These are phyloP conservation scores for Coniella vitis DNA, from an alignment of 2,329 filamentous ascomycete genomes.

Conservation along the genomic window DNA sequence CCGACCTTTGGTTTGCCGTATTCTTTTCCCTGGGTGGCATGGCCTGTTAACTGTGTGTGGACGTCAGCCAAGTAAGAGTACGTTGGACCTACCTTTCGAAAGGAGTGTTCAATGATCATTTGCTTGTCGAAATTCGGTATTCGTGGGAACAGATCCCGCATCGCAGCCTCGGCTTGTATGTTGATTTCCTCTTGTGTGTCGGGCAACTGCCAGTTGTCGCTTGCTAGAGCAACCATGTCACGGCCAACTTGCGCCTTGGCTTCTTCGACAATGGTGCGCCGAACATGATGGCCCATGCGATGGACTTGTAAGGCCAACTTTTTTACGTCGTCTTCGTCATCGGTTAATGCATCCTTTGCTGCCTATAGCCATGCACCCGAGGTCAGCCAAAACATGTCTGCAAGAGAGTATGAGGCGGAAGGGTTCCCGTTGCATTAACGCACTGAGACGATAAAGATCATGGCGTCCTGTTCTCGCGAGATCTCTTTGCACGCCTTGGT, in stretches of 20 bases:
- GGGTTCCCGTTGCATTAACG: constrained; percentile 21
- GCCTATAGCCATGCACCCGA: constrained; percentile 22
- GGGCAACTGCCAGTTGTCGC: constrained; percentile 37
- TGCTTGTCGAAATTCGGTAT: constrained; percentile 59
- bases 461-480: constrained; percentile 53
- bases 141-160: constrained; percentile 57
- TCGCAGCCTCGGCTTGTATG: constrained; percentile 52
- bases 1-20: constrained; percentile 52
- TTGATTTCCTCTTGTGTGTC: constrained; percentile 54
- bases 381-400: constrained; percentile 16
- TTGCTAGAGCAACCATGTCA: constrained; percentile 20
- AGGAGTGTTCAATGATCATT: constrained; percentile 55
- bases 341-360: constrained; percentile 22
- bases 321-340: constrained; percentile 23
- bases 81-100: constrained; percentile 44
- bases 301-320: constrained; percentile 47
- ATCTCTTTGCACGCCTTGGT: constrained; percentile 58
- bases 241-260: constrained; percentile 32
- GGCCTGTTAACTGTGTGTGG: constrained; percentile 1
- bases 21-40: constrained; percentile 35
- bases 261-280: constrained; percentile 51
- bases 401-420: neutral
- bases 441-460: constrained; percentile 63
- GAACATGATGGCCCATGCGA: constrained; percentile 54
- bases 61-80: constrained; percentile 20